Conservation (phyloP, 805 yeast genomes). For the Priceomyces castillae region DNA sequence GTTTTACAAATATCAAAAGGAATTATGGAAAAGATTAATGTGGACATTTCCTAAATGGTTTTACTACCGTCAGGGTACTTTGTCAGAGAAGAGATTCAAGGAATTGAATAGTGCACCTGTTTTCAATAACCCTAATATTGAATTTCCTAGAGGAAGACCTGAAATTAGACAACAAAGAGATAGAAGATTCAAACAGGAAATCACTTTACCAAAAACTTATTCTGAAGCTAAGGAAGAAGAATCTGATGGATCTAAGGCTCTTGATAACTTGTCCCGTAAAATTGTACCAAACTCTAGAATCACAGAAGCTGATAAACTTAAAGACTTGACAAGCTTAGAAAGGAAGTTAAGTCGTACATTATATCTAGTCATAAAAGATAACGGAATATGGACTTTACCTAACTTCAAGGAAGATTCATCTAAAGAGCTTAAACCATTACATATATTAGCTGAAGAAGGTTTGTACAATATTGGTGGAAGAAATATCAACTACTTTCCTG, state of each 20-base stretch:
- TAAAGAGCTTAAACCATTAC: constrained; percentile 51
- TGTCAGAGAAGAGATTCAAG: constrained; percentile 77
- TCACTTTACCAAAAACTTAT: constrained; percentile 70
- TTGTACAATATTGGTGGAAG: constrained; percentile 70
- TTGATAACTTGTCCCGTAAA: constrained; percentile 62
- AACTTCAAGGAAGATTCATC: constrained; percentile 43
- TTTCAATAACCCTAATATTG: constrained; percentile 67
- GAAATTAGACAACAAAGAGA: constrained; percentile 88
- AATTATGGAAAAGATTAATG: constrained; percentile 85
- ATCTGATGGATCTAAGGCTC: constrained; percentile 27
- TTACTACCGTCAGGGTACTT: constrained; percentile 85
- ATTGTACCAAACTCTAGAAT: constrained; percentile 66
- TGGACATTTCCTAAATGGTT: constrained; percentile 96
- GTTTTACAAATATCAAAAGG: constrained; percentile 80
- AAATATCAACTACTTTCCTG: constrained; percentile 79
- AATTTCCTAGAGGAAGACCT: constrained; percentile 81
- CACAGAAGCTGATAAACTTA: constrained; percentile 71
- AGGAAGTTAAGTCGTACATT: constrained; percentile 77
- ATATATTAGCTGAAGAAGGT: constrained; percentile 72
- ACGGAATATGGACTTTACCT: constrained; percentile 75
- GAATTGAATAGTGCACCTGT: constrained; percentile 76
- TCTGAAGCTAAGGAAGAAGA: constrained; percentile 33
- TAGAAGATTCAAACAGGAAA: constrained; percentile 74
- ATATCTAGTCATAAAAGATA: constrained; percentile 62
- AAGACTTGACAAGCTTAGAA: constrained; percentile 68